A percentile compares a stretch with the other conserved stretches of the same genome.
phyloP scores from a whole-genome alignment of 495 filamentous ascomycete species.

The Talaromyces borbonicus region DNA sequence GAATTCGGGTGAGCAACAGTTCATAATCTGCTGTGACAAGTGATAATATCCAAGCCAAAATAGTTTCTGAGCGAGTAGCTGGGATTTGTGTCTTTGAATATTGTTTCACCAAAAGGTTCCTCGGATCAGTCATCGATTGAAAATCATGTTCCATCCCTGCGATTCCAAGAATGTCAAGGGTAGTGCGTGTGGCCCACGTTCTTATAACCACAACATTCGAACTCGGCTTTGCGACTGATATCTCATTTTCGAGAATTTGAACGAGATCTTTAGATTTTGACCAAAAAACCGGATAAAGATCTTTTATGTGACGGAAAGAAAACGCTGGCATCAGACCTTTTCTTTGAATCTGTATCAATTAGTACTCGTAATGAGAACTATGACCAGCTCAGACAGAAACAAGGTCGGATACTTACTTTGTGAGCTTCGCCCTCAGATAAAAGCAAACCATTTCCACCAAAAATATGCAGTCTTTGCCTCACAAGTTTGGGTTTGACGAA shows the following conservation, averaged over 20 bases:
- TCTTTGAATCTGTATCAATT: conserved; percentile 44
- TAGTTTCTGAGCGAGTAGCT: conserved; percentile 13
- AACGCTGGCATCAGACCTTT: conserved; percentile 79
- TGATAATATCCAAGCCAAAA: conserved; percentile 30
- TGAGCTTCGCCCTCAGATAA: conserved; percentile 83
- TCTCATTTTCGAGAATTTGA: conserved; percentile 27
- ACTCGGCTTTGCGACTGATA: conserved; percentile 8
- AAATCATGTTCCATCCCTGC: conserved; percentile 84
- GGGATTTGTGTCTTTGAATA: conserved; percentile 43
- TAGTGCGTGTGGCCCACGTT: conserved; percentile 58
- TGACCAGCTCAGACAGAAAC: not conserved
- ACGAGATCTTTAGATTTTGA: conserved; percentile 47
- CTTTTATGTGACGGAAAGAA: conserved; percentile 73
- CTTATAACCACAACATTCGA: conserved; percentile 45
- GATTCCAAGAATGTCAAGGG: conserved; percentile 82
- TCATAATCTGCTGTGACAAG: not conserved
- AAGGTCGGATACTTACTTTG: conserved; percentile 31
- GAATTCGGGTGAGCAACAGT: conserved; percentile 34
- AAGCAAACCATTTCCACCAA: conserved; percentile 68
- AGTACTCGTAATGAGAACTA: not conserved
- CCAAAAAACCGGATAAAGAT: conserved; percentile 83
- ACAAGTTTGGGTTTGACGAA: conserved; percentile 63
- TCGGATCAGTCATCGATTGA: conserved; percentile 52
- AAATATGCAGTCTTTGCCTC: conserved; percentile 43
- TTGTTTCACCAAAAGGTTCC: conserved; percentile 51